Evolutionary conservation across 2,329 filamentous ascomycete genomes (phyloP).

Genomic region (Rutstroemia sp.): DNA sequence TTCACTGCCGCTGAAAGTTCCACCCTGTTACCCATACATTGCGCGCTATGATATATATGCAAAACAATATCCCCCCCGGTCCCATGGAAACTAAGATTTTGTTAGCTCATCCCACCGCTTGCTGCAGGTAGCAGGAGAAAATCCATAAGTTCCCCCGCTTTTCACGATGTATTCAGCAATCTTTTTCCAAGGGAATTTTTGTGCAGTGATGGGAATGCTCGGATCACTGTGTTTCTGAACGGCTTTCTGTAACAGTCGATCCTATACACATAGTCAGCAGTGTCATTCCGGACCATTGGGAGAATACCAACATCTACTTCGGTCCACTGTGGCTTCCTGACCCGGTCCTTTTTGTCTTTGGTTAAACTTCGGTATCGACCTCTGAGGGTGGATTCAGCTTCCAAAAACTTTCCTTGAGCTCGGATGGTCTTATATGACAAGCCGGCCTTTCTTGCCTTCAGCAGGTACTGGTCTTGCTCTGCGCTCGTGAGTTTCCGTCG

Average conservation of each 20-base stretch:
- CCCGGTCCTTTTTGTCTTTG: conserved; percentile 52
- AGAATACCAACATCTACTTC: conserved; percentile 51
- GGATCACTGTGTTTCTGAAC: conserved; percentile 31
- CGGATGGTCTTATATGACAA: conserved; percentile 61
- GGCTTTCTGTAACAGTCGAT: conserved; percentile 38
- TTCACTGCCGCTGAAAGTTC: background rate
- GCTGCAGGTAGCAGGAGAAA: conserved; percentile 51
- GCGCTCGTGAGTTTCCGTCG: conserved; percentile 15
- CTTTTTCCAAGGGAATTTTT: conserved; percentile 48
- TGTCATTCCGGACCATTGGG: background rate
- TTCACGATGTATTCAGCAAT: conserved; percentile 46
- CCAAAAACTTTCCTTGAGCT: conserved; percentile 43
- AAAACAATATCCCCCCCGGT: background rate
- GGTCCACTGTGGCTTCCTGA: conserved; percentile 59
- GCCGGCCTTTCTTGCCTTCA: conserved; percentile 46
- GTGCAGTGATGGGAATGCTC: conserved; percentile 10
- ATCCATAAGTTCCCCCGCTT: conserved; percentile 49
- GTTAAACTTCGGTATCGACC: conserved; percentile 60
- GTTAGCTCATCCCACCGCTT: conserved; percentile 46
- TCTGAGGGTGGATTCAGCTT: conserved; percentile 66
- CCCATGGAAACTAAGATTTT: background rate
- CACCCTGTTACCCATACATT: no score
- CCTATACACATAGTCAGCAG: conserved; percentile 27
- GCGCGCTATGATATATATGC: no score
- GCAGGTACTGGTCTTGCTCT: conserved; percentile 41